Percentiles rank a stretch among this genome's conserved stretches.
Evolutionary conservation across 768 basidiomycete genomes (phyloP).

Genomic region (Kwoniella heveanensis): DNA sequence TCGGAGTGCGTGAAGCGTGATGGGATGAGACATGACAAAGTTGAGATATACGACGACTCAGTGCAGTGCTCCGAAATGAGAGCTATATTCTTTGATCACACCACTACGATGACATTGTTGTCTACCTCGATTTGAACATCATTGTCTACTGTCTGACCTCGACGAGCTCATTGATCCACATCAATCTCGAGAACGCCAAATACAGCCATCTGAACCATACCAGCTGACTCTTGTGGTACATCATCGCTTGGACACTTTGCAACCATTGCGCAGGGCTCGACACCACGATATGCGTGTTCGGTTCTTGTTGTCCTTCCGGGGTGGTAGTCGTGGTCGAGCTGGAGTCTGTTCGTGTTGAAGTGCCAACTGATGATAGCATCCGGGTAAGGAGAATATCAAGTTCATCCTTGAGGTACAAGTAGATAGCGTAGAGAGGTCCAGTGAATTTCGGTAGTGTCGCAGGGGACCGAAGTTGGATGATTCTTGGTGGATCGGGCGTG

Average conservation of each 20-base stretch:
- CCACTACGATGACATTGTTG: not conserved
- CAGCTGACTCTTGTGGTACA: slow-evolving; percentile 71
- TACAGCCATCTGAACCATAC: slow-evolving; percentile 90
- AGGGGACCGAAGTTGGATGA: slow-evolving; percentile 33
- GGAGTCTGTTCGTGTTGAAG: too few relatives aligned
- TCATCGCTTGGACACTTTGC: slow-evolving; percentile 69
- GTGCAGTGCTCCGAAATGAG: too few relatives aligned
- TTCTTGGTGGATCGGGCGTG: slow-evolving; percentile 46
- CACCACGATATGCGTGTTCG: slow-evolving; percentile 55
- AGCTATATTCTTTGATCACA: too few relatives aligned
- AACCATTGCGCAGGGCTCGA: slow-evolving; percentile 65
- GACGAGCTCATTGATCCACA: slow-evolving; percentile 89
- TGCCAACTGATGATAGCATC: not conserved
- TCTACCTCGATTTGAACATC: not conserved
- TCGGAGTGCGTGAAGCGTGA: too few relatives aligned
- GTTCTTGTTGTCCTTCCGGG: not conserved
- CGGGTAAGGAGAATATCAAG: not conserved
- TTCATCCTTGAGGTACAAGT: slow-evolving; percentile 1
- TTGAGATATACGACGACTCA: too few relatives aligned
- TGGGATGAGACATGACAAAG: too few relatives aligned
- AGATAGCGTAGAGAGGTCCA: slow-evolving; percentile 31
- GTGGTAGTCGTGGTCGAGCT: too few relatives aligned
- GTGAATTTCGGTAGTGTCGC: slow-evolving; percentile 42
- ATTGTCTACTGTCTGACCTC: not conserved
- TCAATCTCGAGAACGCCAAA: slow-evolving; percentile 75